Evolutionary conservation across 257 asterid genomes (phyloP).

Genomic region (Handroanthus guayacan): DNA sequence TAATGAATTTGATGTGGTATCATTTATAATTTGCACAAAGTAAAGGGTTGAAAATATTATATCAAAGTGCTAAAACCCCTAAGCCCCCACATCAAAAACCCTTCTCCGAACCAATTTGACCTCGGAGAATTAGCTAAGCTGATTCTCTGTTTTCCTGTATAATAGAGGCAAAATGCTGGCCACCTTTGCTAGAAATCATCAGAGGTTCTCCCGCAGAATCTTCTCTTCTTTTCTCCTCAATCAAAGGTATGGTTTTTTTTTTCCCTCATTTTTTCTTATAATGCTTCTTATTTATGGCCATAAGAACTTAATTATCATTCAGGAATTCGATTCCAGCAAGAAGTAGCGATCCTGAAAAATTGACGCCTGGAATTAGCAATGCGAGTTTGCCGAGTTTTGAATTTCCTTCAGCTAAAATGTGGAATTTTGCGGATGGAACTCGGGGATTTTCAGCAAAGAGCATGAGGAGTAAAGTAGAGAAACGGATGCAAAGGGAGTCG

Average conservation of each 20-base stretch:
- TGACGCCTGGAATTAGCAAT: conserved; percentile 34
- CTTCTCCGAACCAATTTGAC: no score
- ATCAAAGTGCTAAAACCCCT: no score
- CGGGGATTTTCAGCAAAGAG: conserved; percentile 80
- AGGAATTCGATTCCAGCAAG: not conserved
- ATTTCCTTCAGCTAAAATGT: conserved; percentile 33
- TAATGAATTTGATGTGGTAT: no score
- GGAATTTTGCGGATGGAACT: conserved; percentile 57
- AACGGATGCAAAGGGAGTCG: conserved; percentile 79
- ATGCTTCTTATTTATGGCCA: not conserved
- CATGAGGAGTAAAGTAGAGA: conserved; percentile 98
- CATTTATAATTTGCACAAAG: no score
- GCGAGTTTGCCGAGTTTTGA: conserved; percentile 29
- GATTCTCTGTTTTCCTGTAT: no score
- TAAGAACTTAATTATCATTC: not conserved
- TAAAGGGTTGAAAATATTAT: no score
- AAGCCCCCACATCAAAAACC: no score
- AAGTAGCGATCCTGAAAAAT: conserved; percentile 3
- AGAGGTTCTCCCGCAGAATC: conserved; percentile 1
- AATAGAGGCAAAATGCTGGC: no score
- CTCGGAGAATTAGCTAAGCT: no score
- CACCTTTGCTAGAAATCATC: no score
- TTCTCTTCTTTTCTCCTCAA: not conserved
- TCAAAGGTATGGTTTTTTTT: not conserved
- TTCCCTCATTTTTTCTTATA: not conserved